Evolutionary conservation across 345 rosid species (phyloP), one percentile per base, ranked within the genome.

Genomic region (Sonneratia alba): DNA sequence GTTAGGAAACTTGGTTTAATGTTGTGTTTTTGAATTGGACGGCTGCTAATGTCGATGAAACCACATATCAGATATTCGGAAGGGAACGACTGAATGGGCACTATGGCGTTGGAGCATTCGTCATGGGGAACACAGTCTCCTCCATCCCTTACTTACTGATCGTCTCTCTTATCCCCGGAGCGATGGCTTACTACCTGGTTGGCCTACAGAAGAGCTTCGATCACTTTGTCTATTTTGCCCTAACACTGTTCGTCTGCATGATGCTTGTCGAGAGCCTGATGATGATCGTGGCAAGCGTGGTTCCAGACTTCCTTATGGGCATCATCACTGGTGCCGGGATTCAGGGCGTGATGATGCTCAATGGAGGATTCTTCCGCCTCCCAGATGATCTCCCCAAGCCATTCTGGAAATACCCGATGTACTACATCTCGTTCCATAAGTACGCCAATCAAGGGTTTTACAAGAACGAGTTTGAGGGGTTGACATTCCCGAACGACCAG

Each of bases 11-110:
- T 27, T 27, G 32, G 32, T 27, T 27, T 27, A 27, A 27, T 27
- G 32, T 27, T 27, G 32, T 27, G 32, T 27, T 27, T 27, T 27
- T 27, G 12, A 3, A 4, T 51, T 43, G 3, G 27, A 4, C 36
- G 19, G 36, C 47, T 56, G 40, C n/a, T 16, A 64, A 34, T 13
- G 5, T 51, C 9, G 7, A 14, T 21, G n/a, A 42, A 32, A 40
- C 7, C 22, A 36, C 10, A 42, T 13, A 14, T 9, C 74, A 83
- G 86, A 77, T 87, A 3, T 85, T 87, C 27, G 74, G 70, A 21
- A 75, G 89, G 43, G 91, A 85, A 77, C 81, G 91, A 73, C 43
- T 82, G 40, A 87, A 85, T 15, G 89, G 89, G 47, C 91, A 85
- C 48, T 85, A 85, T 2, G 84, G 85, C 0, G 86, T 78, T 11